Evolutionary conservation across 805 yeast species (phyloP).

Genomic region (Teunomyces barrocoloradensis): DNA sequence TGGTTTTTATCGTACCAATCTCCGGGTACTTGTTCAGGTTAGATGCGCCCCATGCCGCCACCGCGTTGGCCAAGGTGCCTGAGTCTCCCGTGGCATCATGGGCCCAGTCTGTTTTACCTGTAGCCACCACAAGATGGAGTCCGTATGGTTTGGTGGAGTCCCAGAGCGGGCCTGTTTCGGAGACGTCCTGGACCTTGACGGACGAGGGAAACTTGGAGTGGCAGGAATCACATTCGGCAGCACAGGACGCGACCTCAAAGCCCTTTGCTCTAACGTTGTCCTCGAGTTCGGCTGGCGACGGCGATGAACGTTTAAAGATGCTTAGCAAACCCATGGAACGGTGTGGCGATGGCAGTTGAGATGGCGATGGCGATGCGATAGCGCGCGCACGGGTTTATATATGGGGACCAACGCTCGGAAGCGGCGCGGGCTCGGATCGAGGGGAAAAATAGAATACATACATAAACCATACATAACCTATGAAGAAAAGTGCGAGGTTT

Average conservation of each 20-base stretch:
- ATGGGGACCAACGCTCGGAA: background rate
- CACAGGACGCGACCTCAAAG: constrained; percentile 44
- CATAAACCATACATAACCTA: too few species aligned
- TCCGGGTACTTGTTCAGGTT: constrained; percentile 15
- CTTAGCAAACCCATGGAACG: constrained; percentile 4
- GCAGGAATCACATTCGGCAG: constrained; percentile 56
- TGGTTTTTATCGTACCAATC: constrained; percentile 42
- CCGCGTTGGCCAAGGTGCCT: constrained; percentile 45
- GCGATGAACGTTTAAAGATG: background rate
- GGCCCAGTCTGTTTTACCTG: constrained; percentile 83
- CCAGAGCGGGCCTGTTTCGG: constrained; percentile 50
- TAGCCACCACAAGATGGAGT: constrained; percentile 74
- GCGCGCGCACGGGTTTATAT: background rate
- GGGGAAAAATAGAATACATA: background rate
- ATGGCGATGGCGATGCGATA: background rate
- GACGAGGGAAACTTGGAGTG: constrained; percentile 50
- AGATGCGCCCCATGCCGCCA: constrained; percentile 36
- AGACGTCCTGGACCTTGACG: constrained; percentile 40
- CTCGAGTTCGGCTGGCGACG: background rate
- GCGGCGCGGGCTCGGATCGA: background rate
- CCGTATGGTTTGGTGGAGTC: constrained; percentile 69
- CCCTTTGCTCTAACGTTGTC: constrained; percentile 13
- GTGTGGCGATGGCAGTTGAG: background rate
- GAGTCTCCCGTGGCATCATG: constrained; percentile 59
- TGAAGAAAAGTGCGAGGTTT: background rate